Percentiles rank a stretch among this genome's conserved stretches.
These are phyloP conservation scores for Penicillium antarcticum DNA, from an alignment of 495 filamentous ascomycete species.

Conservation along the genomic window DNA sequence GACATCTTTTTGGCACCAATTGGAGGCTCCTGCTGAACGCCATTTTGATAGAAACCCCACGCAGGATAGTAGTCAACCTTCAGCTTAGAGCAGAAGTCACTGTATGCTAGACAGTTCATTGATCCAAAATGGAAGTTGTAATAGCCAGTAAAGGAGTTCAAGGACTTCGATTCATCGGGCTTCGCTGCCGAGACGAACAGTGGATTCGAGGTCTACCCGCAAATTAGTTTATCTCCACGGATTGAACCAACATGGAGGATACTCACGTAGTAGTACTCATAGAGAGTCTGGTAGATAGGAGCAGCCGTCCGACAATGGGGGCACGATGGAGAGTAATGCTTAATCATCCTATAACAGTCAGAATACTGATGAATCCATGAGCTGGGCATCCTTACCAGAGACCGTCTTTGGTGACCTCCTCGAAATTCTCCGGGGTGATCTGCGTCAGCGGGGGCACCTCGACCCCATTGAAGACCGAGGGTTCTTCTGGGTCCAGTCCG, in stretches of 20 bases:
- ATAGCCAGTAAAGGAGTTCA: constrained; percentile 64
- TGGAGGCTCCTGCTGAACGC: constrained; percentile 58
- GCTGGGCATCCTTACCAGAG: constrained; percentile 49
- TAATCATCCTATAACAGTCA: constrained; percentile 59
- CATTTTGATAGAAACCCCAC: constrained; percentile 80
- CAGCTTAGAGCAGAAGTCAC: constrained; percentile 66
- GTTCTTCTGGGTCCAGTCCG: constrained; percentile 16
- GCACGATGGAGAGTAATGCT: constrained; percentile 75
- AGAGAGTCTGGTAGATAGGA: constrained; percentile 86
- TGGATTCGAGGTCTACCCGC: constrained; percentile 68
- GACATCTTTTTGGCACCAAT: constrained; percentile 60
- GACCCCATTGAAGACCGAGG: constrained; percentile 76
- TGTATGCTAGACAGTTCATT: constrained; percentile 79
- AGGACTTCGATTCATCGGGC: constrained; percentile 43
- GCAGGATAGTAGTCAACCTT: constrained; percentile 66
- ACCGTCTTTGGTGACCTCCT: constrained; percentile 57
- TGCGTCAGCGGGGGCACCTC: constrained; percentile 72
- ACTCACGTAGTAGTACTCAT: constrained; percentile 84
- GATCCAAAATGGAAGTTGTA: constrained; percentile 89
- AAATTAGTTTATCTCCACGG: constrained; percentile 14
- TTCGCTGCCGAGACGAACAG: constrained; percentile 41
- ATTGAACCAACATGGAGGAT: not conserved
- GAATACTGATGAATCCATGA: not conserved
- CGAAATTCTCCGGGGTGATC: constrained; percentile 53
- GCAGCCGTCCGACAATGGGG: constrained; percentile 76